Base-by-base conservation (phyloP, 1,139 yeast genomes). In the Yamadazyma friedrichii region DNA sequence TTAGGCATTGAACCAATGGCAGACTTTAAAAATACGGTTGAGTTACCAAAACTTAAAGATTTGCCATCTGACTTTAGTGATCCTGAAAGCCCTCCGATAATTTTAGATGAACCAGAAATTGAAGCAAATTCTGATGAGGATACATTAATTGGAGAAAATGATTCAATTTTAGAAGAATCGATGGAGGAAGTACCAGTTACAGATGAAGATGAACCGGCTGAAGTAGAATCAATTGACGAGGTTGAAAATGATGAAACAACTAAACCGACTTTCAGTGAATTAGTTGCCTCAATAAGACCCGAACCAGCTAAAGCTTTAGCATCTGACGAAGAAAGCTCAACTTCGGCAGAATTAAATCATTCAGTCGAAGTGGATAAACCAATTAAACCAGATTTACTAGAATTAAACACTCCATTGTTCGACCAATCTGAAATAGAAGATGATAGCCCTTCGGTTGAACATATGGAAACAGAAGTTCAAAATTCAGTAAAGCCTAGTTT, bases 1-100 rank as follows among this genome's bases (percentile, higher is more conserved):
- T 41, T 48, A 24, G 50, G 52, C 5, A 26, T 50, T 11, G 51
- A 50, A 29, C 61, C 73, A 1, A 64, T 67, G 11, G 54, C 53
- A 1, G 63, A 61, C 16, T 53, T 67, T 35, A 65, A 24, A 55
- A 56, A 38, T 22, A 39, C 38, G 8, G 22, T 49, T 4, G 33
- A 29, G 3, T n/a, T 31, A 2, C 53, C 54, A 6, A 24, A 16
- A 2, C 38, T 45, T 13, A 43, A 42, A 8, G 46, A 44, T 15
- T 33, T 44, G 15, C 42, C 45, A 2, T 29, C 44, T 16, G 47
- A 41, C 31, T 33, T 30, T 15, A 15, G 27, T 15, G 25, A 22
- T 10, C 15, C 31, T 8, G 32, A 17, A 25, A n/a, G 6, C 16
- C 17, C 15, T 6, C 26, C 15, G 11, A 28, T 31, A 26, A 16